phyloP scores from a whole-genome alignment of 2,329 filamentous ascomycete genomes.

The Xylaria arbuscula region DNA sequence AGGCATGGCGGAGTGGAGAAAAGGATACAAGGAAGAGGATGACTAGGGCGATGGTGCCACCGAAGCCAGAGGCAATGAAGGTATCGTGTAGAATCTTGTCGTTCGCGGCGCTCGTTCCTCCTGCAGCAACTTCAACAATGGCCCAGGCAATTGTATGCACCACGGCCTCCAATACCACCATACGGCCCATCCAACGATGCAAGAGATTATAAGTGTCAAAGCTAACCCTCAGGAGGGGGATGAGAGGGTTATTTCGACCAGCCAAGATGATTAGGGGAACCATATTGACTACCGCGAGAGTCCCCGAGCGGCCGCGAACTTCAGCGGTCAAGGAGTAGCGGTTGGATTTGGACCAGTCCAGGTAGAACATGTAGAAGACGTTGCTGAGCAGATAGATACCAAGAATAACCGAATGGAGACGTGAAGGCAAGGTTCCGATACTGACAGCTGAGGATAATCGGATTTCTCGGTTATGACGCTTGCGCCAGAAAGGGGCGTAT shows the following conservation, averaged over 20 bases:
- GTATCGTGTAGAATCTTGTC: constrained; percentile 65
- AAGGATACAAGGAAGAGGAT: constrained; percentile 76
- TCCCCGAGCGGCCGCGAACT: constrained; percentile 85
- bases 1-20: constrained; percentile 88
- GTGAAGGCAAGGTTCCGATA: constrained; percentile 72
- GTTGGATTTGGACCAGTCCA: constrained; percentile 70
- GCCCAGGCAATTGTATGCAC: constrained; percentile 80
- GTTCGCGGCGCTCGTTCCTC: constrained; percentile 69
- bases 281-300: constrained; percentile 88
- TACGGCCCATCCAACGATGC: constrained; percentile 84
- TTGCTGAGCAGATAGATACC: constrained; percentile 69
- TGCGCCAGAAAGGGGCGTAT: constrained; percentile 72
- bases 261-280: constrained; percentile 90
- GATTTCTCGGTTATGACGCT: constrained; percentile 75
- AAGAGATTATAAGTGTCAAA: constrained; percentile 97
- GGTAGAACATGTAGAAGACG: constrained; percentile 68
- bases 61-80: constrained; percentile 74
- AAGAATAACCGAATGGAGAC: constrained; percentile 70
- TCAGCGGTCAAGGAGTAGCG: constrained; percentile 78
- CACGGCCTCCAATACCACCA: constrained; percentile 75
- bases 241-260: constrained; percentile 92
- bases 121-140: constrained; percentile 74
- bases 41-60: constrained; percentile 70
- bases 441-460: constrained; percentile 66
- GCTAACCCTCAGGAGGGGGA: constrained; percentile 82